Conservation (phyloP, 306 rosid genomes). For the Vachellia pachyceras region DNA sequence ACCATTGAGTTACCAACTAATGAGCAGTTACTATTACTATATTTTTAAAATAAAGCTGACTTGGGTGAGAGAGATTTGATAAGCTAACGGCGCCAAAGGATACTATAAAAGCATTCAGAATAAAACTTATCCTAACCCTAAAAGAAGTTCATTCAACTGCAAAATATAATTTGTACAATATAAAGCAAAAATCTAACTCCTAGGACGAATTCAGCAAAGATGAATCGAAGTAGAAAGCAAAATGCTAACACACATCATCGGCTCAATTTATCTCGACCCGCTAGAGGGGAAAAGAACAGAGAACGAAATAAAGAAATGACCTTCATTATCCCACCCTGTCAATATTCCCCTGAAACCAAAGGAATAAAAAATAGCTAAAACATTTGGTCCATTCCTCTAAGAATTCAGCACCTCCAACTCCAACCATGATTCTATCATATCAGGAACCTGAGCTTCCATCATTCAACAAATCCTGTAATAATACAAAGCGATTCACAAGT, state of each 20-base stretch:
- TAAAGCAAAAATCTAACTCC: conserved; percentile 50
- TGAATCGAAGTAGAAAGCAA: conserved; percentile 41
- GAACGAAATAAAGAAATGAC: conserved; percentile 18
- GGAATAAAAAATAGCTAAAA: not conserved
- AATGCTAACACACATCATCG: conserved; percentile 37
- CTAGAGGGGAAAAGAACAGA: not conserved
- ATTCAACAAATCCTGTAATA: conserved; percentile 58
- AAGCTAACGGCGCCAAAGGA: not conserved
- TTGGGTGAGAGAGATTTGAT: not conserved
- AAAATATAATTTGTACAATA: conserved; percentile 61
- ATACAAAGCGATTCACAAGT: not conserved
- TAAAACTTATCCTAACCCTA: not conserved
- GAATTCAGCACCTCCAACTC: conserved; percentile 41
- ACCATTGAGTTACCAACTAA: not conserved
- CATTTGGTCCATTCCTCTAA: conserved; percentile 46
- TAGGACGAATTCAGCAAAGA: not conserved
- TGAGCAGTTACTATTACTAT: not conserved
- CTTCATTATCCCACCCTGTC: conserved; percentile 6
- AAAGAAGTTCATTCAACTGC: conserved; percentile 45
- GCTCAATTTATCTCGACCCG: conserved; percentile 18
- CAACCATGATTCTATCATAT: conserved; percentile 46
- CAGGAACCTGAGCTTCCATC: conserved; percentile 56
- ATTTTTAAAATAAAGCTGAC: not conserved
- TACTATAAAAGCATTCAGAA: conserved; percentile 2
- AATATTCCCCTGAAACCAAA: not conserved